Conservation (phyloP, 495 filamentous ascomycete species). For the Cryomyces antarcticus region DNA sequence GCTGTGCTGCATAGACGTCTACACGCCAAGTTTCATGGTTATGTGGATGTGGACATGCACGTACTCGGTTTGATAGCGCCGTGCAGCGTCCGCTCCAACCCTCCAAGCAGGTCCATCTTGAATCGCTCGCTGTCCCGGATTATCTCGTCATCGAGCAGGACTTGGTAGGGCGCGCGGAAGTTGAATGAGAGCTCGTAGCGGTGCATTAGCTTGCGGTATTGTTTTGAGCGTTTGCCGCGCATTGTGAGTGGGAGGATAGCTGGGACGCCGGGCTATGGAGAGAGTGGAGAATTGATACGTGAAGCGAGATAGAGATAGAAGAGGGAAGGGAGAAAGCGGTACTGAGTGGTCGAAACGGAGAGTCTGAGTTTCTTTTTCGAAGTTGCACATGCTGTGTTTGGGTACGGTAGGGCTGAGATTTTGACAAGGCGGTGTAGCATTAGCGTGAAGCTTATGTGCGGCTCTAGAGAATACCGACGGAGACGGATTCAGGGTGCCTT, state of each 20-base stretch:
- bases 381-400: no score
- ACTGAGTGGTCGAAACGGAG: no score
- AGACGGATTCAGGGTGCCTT: no score
- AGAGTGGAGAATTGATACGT: background rate
- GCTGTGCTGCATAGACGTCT: background rate
- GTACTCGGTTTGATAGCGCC: conserved; percentile 68
- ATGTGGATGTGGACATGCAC: conserved; percentile 7
- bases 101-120: conserved; percentile 60
- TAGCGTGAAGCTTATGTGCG: no score
- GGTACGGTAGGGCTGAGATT: no score
- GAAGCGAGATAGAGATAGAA: no score
- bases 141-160: conserved; percentile 71
- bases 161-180: conserved; percentile 86
- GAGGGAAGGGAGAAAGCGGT: no score
- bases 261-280: background rate
- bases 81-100: conserved; percentile 54
- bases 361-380: no score
- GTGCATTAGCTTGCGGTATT: conserved; percentile 92
- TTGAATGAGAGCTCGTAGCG: conserved; percentile 66
- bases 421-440: no score
- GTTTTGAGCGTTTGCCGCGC: conserved; percentile 83
- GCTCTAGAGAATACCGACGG: no score
- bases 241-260: conserved; percentile 27
- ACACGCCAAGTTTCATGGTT: background rate
- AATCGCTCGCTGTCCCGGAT: conserved; percentile 49